Percentiles rank a stretch among this genome's conserved stretches.
Evolutionary conservation across 2,329 filamentous ascomycete genomes (phyloP).

Genomic region (Alternaria tenuissima): DNA sequence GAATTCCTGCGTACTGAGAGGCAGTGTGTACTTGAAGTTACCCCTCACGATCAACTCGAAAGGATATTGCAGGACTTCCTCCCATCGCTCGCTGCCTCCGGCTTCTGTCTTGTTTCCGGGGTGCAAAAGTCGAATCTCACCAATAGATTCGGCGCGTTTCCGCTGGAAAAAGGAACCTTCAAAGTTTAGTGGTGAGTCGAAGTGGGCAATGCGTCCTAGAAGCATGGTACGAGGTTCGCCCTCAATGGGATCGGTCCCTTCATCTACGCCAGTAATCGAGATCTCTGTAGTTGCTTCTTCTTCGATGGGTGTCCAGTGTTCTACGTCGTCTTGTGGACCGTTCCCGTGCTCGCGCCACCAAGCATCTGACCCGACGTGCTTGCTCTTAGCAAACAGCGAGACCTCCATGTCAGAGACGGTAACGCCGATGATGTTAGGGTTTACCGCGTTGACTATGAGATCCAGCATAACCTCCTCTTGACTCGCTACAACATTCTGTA

Average conservation of each 20-base stretch:
- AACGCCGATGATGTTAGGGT: slow-evolving; percentile 91
- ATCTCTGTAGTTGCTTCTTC: slow-evolving; percentile 13
- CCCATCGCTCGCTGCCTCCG: slow-evolving; percentile 86
- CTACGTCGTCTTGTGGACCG: slow-evolving; percentile 29
- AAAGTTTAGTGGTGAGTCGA: slow-evolving; percentile 88
- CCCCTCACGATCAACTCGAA: slow-evolving; percentile 94
- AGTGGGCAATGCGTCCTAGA: slow-evolving; percentile 85
- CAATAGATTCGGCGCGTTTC: slow-evolving; percentile 74
- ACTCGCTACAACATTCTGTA: slow-evolving; percentile 89
- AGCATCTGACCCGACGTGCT: slow-evolving; percentile 74
- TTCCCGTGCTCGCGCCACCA: slow-evolving; percentile 53
- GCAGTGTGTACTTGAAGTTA: slow-evolving; percentile 81
- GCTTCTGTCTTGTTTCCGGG: slow-evolving; percentile 88
- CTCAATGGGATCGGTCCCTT: slow-evolving; percentile 70
- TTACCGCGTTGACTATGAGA: slow-evolving; percentile 84
- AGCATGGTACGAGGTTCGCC: slow-evolving; percentile 81
- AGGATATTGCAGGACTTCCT: slow-evolving; percentile 85
- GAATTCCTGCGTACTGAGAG: slow-evolving; percentile 63
- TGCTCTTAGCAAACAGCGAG: slow-evolving; percentile 93
- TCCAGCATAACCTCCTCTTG: slow-evolving; percentile 97
- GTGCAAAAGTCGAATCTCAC: slow-evolving; percentile 80
- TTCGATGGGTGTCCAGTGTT: slow-evolving; percentile 39
- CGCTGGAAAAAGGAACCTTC: slow-evolving; percentile 88
- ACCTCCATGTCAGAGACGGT: slow-evolving; percentile 86
- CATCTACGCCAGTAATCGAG: slow-evolving; percentile 51